A percentile compares a stretch with the other conserved stretches of the same genome.
These are phyloP conservation scores for Sphaerobolus stellatus DNA, from an alignment of 1,284 basidiomycete species.

Conservation along the genomic window DNA sequence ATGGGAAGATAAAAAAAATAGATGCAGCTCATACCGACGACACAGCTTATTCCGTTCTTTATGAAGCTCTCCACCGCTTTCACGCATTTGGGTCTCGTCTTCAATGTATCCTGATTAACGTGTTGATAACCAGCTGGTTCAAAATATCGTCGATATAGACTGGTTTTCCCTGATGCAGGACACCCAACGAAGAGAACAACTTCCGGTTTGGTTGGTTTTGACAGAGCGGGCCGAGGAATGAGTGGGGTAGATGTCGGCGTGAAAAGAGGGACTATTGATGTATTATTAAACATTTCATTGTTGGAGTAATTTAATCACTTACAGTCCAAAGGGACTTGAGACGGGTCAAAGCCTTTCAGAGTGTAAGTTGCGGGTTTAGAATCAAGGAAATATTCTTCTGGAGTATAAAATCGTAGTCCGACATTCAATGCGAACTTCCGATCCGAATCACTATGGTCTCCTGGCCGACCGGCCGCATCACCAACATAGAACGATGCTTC, in stretches of 20 bases:
- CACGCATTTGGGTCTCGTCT: conserved; percentile 73
- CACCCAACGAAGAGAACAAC: conserved; percentile 87
- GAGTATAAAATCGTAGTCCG: conserved; percentile 70
- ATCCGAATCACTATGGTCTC: conserved; percentile 79
- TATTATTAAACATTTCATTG: neutral
- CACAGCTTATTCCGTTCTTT: conserved; percentile 59
- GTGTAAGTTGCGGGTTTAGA: conserved; percentile 44
- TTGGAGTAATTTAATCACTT: neutral
- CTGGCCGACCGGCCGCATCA: conserved; percentile 81
- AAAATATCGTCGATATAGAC: conserved; percentile 75
- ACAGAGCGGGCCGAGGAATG: conserved; percentile 41
- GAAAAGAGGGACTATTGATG: conserved; percentile 46
- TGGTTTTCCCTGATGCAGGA: conserved; percentile 86
- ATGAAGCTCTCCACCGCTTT: conserved; percentile 61
- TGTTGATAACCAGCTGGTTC: conserved; percentile 69
- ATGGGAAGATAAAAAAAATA: neutral
- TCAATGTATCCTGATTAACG: conserved; percentile 84
- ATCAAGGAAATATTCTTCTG: conserved; percentile 77
- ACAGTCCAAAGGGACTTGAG: conserved; percentile 37
- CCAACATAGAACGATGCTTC: conserved; percentile 76
- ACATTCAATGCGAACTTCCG: conserved; percentile 83
- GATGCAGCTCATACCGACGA: conserved; percentile 58
- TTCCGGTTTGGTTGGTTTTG: conserved; percentile 32
- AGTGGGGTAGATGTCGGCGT: conserved; percentile 65
- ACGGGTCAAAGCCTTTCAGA: conserved; percentile 61